Evolutionary conservation across 805 yeast species (phyloP).

Genomic region (Saturnispora ahearnii): DNA sequence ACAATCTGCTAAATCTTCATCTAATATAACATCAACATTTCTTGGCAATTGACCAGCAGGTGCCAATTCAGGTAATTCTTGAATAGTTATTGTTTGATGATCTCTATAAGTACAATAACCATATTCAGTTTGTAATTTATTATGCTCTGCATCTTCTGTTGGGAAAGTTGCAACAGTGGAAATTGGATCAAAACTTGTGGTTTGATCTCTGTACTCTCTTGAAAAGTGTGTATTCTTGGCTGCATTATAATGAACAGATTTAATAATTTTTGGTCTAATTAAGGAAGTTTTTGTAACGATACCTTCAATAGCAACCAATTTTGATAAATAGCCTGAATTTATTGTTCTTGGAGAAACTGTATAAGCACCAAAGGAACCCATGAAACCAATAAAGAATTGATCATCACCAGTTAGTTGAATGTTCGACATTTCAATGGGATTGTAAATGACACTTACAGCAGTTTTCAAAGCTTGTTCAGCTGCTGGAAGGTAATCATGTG

Average conservation of each 20-base stretch:
- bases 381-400: slow-evolving; percentile 67
- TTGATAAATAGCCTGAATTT: slow-evolving; percentile 65
- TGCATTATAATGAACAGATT: slow-evolving; percentile 91
- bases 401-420: slow-evolving; percentile 50
- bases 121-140: slow-evolving; percentile 80
- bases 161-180: slow-evolving; percentile 83
- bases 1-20: slow-evolving; percentile 86
- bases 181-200: slow-evolving; percentile 81
- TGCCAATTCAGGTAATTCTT: slow-evolving; percentile 96
- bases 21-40: slow-evolving; percentile 83
- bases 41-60: slow-evolving; percentile 98
- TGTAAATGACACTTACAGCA: slow-evolving; percentile 63
- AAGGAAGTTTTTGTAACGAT: slow-evolving; percentile 90
- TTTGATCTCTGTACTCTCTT: slow-evolving; percentile 86
- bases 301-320: slow-evolving; percentile 84
- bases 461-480: slow-evolving; percentile 81
- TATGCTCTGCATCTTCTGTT: slow-evolving; percentile 85
- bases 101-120: slow-evolving; percentile 90
- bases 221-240: slow-evolving; percentile 77
- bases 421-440: slow-evolving; percentile 45
- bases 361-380: slow-evolving; percentile 87
- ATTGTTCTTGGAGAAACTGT: slow-evolving; percentile 83
- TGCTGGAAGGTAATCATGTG: slow-evolving; percentile 84
- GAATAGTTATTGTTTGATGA: slow-evolving; percentile 87
- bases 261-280: slow-evolving; percentile 83